phyloP scores from a whole-genome alignment of 495 filamentous ascomycete genomes.

The Ramalina intermedia region DNA sequence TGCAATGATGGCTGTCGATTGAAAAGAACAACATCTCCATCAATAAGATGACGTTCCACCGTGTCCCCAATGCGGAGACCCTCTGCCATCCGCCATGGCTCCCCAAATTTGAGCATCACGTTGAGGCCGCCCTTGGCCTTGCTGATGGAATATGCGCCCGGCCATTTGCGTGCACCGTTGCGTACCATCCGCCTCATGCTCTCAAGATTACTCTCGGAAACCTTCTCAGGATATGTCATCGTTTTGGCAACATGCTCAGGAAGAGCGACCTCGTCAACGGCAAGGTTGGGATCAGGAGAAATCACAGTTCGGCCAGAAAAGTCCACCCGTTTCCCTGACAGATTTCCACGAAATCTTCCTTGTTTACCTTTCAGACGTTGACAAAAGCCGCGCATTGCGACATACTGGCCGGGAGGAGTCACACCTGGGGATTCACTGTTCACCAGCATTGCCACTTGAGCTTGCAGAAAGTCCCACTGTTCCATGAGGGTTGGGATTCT shows the following conservation, averaged over 20 bases:
- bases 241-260: conserved; percentile 82
- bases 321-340: conserved; percentile 96
- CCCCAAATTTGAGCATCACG: conserved; percentile 60
- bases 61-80: conserved; percentile 69
- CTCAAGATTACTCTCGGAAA: conserved; percentile 65
- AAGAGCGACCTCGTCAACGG: conserved; percentile 87
- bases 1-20: conserved; percentile 96
- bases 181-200: conserved; percentile 59
- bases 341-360: conserved; percentile 88
- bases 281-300: conserved; percentile 86
- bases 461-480: conserved; percentile 92
- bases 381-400: conserved; percentile 80
- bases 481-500: conserved; percentile 86
- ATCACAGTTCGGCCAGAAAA: conserved; percentile 97
- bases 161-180: conserved; percentile 63
- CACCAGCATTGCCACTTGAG: conserved; percentile 92
- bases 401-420: conserved; percentile 57
- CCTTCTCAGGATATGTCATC: conserved; percentile 85
- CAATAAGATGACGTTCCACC: conserved; percentile 88
- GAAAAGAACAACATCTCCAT: conserved; percentile 93
- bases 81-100: conserved; percentile 48
- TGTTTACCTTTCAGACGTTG: conserved; percentile 95
- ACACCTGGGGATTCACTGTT: conserved; percentile 93
- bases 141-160: conserved; percentile 70
- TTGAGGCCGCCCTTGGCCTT: conserved; percentile 58